Percentiles rank a stretch among this genome's conserved stretches.
These are phyloP conservation scores for Euphorbia lathyris DNA, from an alignment of 345 rosid genomes.

Conservation along the genomic window DNA sequence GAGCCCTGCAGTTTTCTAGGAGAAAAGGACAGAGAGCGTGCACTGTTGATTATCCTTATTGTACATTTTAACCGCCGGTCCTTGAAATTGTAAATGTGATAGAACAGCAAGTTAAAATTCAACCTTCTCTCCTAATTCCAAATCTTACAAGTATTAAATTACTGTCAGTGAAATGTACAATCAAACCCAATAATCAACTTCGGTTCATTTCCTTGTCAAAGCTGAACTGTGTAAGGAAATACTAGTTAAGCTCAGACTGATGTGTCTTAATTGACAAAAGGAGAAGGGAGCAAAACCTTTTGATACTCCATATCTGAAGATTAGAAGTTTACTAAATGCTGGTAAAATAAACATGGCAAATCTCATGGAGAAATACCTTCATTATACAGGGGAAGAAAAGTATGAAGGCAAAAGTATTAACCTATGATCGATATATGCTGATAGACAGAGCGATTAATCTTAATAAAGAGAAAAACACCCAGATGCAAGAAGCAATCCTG, in stretches of 20 bases:
- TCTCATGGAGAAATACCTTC: neutral
- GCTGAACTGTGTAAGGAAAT: neutral
- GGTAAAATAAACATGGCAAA: neutral
- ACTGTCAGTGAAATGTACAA: neutral
- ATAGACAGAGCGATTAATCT: neutral
- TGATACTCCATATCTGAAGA: neutral
- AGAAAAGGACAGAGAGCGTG: neutral
- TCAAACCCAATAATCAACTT: neutral
- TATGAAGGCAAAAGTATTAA: neutral
- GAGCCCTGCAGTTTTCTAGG: neutral
- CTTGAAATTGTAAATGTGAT: neutral
- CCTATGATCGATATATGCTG: neutral
- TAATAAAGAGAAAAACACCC: slow-evolving; percentile 47
- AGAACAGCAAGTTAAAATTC: neutral
- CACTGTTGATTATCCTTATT: neutral
- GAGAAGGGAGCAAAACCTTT: neutral
- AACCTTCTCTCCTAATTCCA: neutral
- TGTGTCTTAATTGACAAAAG: neutral
- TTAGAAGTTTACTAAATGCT: neutral
- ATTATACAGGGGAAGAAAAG: neutral
- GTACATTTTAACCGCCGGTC: neutral
- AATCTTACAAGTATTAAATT: neutral
- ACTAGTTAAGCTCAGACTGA: neutral
- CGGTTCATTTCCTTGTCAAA: neutral
- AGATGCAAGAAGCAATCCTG: slow-evolving; percentile 95